Evolutionary conservation across 495 filamentous ascomycete species (phyloP), one percentile per base, ranked within the genome.

Genomic region (Opeltia flavorubescens): DNA sequence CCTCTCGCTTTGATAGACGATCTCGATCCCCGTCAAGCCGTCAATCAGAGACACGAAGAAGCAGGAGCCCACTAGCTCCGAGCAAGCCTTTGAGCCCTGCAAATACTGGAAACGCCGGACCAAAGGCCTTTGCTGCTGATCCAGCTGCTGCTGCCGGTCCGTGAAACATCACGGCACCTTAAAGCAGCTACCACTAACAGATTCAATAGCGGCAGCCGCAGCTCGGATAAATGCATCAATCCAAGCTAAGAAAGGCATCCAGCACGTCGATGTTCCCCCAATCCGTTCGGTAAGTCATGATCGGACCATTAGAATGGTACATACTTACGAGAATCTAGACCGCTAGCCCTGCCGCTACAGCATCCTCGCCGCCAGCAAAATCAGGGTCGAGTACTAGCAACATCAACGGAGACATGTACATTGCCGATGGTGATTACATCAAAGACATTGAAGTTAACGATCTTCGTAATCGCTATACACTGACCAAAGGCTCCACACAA

Each of bases 381-480:
- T 46, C 59, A 7, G 66, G 69, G 46, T 71, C 71, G 20, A 66
- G 64, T 31, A 68, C 67, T 7, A 74, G 69, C 40, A 74, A 80
- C 39, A 73, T 88, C 60, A 86, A 86, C 53, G 76, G 81, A 51
- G 88, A 95, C 51, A 78, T 91, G 65, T 95, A 95, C 60, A 84
- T 91, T 55, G 81, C 86, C 20, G 91, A 95, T 59, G 91, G 91
- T 49, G 91, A 98, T 60, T 95, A 84, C 57, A 95, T 98, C 66
- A 86, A 86, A 62, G 91, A 96, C 59, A 94, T 98, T 59, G 91
- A 96, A 64, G 86, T 98, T 64, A 98, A 98, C 68, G 88, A 95
- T 61, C 66, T 96, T 55, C 86, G 89, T 56, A 98, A 98, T 62
- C 84, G 89, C 54, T 98, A 98, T 60, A 85, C 88, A 63, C 76